Evolutionary conservation across 768 basidiomycete genomes (phyloP).

Genomic region (Goffeauzyma gilvescens): DNA sequence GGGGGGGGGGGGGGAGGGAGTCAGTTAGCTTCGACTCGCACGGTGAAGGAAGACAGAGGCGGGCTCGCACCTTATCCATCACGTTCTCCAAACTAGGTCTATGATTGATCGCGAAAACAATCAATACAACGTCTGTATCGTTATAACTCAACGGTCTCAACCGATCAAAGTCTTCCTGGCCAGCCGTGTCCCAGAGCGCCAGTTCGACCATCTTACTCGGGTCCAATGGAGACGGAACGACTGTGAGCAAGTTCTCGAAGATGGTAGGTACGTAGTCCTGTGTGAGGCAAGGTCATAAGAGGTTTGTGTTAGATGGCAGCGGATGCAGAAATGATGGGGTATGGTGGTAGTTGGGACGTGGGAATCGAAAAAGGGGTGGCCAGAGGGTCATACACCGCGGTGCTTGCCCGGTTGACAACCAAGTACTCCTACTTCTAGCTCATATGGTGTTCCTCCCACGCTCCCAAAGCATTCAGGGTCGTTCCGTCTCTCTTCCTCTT

Average conservation of each 20-base stretch:
- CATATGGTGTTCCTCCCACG: too few species aligned
- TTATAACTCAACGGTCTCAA: constrained; percentile 32
- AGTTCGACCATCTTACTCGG: constrained; percentile 27
- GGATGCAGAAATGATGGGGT: too few species aligned
- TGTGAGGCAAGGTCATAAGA: not conserved
- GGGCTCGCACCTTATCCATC: constrained; percentile 30
- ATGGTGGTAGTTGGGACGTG: too few species aligned
- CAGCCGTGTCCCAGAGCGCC: constrained; percentile 93
- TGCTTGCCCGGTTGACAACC: too few species aligned
- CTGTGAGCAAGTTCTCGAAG: constrained; percentile 29
- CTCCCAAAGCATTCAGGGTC: too few species aligned
- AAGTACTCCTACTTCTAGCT: too few species aligned
- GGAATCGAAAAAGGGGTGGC: too few species aligned
- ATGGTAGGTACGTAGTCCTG: constrained; percentile 32
- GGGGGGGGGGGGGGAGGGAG: not conserved
- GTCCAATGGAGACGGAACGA: constrained; percentile 26
- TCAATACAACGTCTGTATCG: constrained; percentile 33
- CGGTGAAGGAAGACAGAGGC: not conserved
- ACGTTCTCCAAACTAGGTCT: constrained; percentile 32
- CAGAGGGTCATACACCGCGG: too few species aligned
- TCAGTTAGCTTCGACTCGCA: not conserved
- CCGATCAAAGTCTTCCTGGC: constrained; percentile 72
- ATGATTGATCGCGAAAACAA: constrained; percentile 32
- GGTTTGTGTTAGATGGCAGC: too few species aligned
- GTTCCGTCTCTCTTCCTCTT: too few species aligned